A percentile compares a stretch with the other conserved stretches of the same genome.
phyloP scores from a whole-genome alignment of 116 monocot species.

The Cymodocea nodosa region DNA sequence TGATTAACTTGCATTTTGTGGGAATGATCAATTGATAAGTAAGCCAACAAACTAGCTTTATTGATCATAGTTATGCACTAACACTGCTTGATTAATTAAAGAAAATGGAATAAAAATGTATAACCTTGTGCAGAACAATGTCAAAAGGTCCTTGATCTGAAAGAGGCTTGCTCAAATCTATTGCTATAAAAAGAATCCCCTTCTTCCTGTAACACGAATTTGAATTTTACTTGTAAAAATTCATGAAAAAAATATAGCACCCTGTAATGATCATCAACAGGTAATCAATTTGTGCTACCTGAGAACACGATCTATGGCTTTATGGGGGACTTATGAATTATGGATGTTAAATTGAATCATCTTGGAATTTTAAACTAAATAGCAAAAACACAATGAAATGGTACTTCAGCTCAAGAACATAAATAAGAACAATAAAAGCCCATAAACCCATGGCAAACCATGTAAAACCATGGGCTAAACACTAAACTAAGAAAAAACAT shows the following conservation, averaged over 20 bases:
- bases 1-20: neutral
- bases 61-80: no score
- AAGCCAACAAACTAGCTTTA: neutral
- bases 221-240: neutral
- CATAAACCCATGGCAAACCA: neutral
- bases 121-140: slow-evolving; percentile 89
- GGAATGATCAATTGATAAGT: neutral
- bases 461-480: slow-evolving; percentile 1
- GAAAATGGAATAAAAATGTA: neutral
- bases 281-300: neutral
- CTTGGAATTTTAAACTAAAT: no score
- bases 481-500: neutral
- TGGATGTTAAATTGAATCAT: no score
- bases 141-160: slow-evolving; percentile 95
- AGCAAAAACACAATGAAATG: no score
- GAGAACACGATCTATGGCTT: no score
- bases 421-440: no score
- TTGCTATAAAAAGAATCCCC: slow-evolving; percentile 86
- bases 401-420: no score
- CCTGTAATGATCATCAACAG: neutral
- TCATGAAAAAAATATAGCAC: neutral
- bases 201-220: slow-evolving; percentile 61
- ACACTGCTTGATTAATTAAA: neutral
- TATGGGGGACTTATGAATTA: no score
- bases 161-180: slow-evolving; percentile 63